Conservation (phyloP, 768 basidiomycete genomes). For the Leucosporidium scottii region DNA sequence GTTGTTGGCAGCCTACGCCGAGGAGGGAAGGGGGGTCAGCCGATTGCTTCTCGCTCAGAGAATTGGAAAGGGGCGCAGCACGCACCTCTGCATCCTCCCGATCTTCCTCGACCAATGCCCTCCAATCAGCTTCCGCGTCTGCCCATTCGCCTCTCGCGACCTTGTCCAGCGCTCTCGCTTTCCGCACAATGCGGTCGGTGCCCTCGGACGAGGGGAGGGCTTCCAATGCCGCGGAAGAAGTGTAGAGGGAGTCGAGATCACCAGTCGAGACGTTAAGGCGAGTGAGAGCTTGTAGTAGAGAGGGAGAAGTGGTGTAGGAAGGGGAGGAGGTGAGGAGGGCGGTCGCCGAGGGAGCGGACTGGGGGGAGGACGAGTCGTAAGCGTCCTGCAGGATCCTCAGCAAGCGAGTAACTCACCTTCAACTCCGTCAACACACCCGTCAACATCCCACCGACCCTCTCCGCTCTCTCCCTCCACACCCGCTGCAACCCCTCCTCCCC, state of each 20-base stretch:
- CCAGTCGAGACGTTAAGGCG: conserved; percentile 3
- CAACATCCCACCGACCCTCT: not conserved
- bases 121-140: conserved; percentile 5
- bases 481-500: not conserved
- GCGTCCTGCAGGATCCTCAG: not conserved
- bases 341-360: not conserved
- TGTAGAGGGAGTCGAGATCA: not conserved
- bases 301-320: not conserved
- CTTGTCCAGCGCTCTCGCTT: not conserved
- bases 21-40: not conserved
- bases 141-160: conserved; percentile 3
- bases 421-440: not conserved
- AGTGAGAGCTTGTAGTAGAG: not conserved
- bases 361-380: not conserved
- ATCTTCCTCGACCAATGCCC: not conserved
- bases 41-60: not conserved
- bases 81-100: conserved; percentile 7
- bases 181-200: not conserved
- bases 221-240: not conserved
- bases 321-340: not conserved
- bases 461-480: not conserved
- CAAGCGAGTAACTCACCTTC: not conserved
- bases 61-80: not conserved
- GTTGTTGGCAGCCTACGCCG: conserved; percentile 2
- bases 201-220: not conserved